Conservation (phyloP, 208 protist species). For the Leishmania lainsoni region DNA sequence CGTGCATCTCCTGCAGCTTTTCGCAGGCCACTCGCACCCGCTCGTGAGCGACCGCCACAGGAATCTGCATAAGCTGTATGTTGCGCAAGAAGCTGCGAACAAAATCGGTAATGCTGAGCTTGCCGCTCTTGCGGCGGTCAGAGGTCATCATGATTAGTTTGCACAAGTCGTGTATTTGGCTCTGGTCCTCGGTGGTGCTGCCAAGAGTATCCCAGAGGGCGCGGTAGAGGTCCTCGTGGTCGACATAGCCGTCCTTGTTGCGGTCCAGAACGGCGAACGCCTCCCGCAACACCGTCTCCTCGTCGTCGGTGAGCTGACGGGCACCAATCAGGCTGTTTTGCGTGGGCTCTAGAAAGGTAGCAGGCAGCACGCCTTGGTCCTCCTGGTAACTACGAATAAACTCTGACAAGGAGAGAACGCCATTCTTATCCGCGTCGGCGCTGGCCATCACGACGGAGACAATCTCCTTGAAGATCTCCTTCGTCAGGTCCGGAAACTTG, state of each 20-base stretch:
- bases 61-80: conserved; percentile 57
- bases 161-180: conserved; percentile 73
- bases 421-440: conserved; percentile 73
- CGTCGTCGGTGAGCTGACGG: conserved; percentile 61
- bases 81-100: conserved; percentile 62
- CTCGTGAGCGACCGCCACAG: conserved; percentile 59
- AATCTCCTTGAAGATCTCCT: conserved; percentile 72
- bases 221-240: conserved; percentile 64
- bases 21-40: conserved; percentile 52
- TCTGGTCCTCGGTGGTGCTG: conserved; percentile 43
- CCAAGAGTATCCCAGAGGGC: conserved; percentile 66
- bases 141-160: conserved; percentile 82
- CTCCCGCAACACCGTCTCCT: conserved; percentile 60
- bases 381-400: conserved; percentile 90
- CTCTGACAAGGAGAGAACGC: conserved; percentile 73
- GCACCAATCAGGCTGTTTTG: conserved; percentile 3
- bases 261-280: conserved; percentile 80
- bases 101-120: conserved; percentile 68
- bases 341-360: conserved; percentile 64
- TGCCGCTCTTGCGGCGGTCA: conserved; percentile 44
- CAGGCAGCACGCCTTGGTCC: conserved; percentile 84
- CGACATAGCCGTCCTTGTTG: conserved; percentile 76
- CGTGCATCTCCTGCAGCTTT: conserved; percentile 54
- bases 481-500: conserved; percentile 68
- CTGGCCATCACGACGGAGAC: conserved; percentile 73